Evolutionary conservation across 306 rosid genomes (phyloP), one percentile per base, ranked within the genome.

Genomic region (Cyclanthera cordifolia): DNA sequence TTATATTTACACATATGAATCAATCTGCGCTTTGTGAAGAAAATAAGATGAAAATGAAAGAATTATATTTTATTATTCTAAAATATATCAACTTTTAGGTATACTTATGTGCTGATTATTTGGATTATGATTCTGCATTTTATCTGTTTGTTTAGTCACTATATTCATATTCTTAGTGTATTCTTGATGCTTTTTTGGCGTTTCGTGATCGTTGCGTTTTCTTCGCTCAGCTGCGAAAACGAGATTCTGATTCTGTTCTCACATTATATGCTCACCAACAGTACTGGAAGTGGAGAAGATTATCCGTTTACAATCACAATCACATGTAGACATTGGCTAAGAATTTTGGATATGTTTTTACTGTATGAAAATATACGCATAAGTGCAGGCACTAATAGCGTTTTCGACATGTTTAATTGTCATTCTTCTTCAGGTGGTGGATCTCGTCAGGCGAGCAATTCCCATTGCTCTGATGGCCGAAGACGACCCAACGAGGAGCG

Each of bases 361-460:
- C 37, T 32, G 37, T 32, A 32, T 32, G 37, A 32, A 32, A 32
- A 32, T 32, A 32, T 32, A 32, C 6, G 37, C 6, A 4, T 9
- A 34, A 34, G 8, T 34, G 41, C 8, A 34, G 41, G 9, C 41
- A 9, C 41, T 34, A 2, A 34, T 34, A 5, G 41, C 41, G 5
- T 3, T 34, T 34, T 5, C 41, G 9, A 34, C 9, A 1, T 9
- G 41, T 34, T 34, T 34, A 1, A 8, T n/a, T 27, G 24, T 21
- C 17, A 4, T 32, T 30, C 19, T 34, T 20, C 15, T 21, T 0
- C 74, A 94, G 99, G 88, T 94, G 76, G 91, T 88, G 71, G 97
- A 90, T 69, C 75, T 82, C 21, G 87, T 94, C 15, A 80, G 85
- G 79, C 82, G 76, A 75, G 99, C 96, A 10, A 94, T 86, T 67